phyloP scores from a whole-genome alignment of 257 asterid genomes.

The Plantago elongata region DNA sequence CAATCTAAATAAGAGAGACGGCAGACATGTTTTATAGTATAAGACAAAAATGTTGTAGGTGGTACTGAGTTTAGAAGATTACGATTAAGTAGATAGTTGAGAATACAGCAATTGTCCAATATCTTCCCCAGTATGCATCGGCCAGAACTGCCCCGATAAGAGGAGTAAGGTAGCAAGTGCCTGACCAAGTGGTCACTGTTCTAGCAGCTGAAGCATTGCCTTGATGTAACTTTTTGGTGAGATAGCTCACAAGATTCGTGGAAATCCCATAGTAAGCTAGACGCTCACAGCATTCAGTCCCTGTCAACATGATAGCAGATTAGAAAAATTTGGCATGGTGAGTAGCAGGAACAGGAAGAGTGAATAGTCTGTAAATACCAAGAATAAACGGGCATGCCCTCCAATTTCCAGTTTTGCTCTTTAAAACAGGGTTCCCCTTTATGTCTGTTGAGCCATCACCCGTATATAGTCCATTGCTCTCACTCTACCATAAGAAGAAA shows the following conservation, averaged over 20 bases:
- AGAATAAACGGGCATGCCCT: constrained; percentile 93
- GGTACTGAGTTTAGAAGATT: constrained; percentile 22
- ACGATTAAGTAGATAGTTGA: constrained; percentile 86
- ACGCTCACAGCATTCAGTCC: constrained; percentile 95
- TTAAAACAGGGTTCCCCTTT: constrained; percentile 81
- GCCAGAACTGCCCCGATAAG: constrained; percentile 93
- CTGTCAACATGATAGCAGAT: constrained; percentile 40
- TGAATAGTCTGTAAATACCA: constrained; percentile 31
- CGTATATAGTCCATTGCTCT: constrained; percentile 39
- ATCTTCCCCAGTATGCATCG: constrained; percentile 98
- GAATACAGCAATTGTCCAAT: constrained; percentile 97
- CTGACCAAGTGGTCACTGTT: constrained; percentile 96
- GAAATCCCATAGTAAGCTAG: constrained; percentile 96
- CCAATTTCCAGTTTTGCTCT: constrained; percentile 95
- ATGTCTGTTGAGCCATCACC: constrained; percentile 98
- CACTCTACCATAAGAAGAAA: constrained; percentile 35
- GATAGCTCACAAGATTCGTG: constrained; percentile 87
- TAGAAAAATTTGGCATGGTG: constrained; percentile 12
- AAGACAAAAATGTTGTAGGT: constrained; percentile 7
- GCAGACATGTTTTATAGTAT: not conserved
- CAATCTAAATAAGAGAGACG: constrained; percentile 9
- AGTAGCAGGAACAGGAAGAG: constrained; percentile 5
- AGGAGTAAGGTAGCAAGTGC: constrained; percentile 93
- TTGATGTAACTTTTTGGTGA: constrained; percentile 68
- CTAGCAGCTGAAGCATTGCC: constrained; percentile 97